Conservation (phyloP, 169 alveolate genomes). For the Eimeria acervulina region DNA sequence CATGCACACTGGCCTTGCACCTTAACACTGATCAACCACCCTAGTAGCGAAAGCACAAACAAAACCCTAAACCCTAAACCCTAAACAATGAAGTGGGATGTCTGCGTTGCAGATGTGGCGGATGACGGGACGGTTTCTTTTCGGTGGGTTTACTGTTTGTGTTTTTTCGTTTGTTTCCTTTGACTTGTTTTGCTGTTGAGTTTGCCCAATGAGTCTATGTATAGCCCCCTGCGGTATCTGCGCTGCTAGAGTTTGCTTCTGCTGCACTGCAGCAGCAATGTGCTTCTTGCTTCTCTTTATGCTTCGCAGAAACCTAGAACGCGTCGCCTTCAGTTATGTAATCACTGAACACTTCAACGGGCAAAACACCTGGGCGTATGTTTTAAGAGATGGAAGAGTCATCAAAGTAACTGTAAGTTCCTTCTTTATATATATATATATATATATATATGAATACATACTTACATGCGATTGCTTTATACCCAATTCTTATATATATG, state of each 20-base stretch:
- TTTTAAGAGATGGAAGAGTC: conserved; percentile 86
- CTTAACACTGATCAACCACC: neutral
- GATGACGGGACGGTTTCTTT: conserved; percentile 92
- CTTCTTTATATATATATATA: neutral
- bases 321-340: conserved; percentile 82
- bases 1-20: neutral
- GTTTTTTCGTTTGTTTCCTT: neutral
- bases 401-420: conserved; percentile 82
- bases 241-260: neutral
- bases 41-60: neutral
- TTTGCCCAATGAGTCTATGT: neutral
- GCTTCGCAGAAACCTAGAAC: conserved; percentile 58
- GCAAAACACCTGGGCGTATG: conserved; percentile 84
- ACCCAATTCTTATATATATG: neutral
- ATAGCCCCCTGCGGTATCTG: neutral
- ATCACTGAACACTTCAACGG: conserved; percentile 87
- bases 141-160: conserved; percentile 79
- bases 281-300: neutral
- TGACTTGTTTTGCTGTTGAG: no score
- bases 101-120: conserved; percentile 86
- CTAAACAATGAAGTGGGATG: neutral
- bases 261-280: neutral
- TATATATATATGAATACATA: neutral
- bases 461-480: neutral
- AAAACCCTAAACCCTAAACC: neutral